Conservation (phyloP, 768 basidiomycete genomes). For the Tulasnella sp. region DNA sequence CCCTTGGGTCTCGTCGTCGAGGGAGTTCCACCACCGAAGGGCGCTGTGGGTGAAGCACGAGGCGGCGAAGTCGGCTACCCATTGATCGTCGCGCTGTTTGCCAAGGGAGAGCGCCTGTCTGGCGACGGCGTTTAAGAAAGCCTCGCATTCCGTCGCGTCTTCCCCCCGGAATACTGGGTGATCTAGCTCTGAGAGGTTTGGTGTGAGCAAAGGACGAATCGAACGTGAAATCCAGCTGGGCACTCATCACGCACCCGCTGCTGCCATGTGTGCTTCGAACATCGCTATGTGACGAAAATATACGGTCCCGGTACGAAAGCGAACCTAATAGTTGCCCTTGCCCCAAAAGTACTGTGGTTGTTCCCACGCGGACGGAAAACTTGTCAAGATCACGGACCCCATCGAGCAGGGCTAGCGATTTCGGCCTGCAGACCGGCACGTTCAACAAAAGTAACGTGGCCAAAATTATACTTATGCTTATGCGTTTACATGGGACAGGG, state of each 20-base stretch:
- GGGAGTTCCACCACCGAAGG: background rate
- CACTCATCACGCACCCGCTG: background rate
- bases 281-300: background rate
- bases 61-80: background rate
- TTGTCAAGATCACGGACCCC: no score
- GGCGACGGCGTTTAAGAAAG: background rate
- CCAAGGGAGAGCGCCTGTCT: constrained; percentile 23
- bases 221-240: background rate
- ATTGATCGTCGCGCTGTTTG: background rate
- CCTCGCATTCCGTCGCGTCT: background rate
- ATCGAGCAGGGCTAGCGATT: no score
- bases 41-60: background rate
- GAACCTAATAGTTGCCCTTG: background rate
- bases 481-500: no score
- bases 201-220: background rate
- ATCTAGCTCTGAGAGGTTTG: background rate
- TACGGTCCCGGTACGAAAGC: background rate
- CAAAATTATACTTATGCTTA: no score
- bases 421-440: no score
- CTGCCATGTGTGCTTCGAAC: background rate
- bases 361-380: no score
- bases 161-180: background rate
- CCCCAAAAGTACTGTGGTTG: background rate
- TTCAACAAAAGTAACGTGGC: no score
- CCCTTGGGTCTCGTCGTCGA: background rate